A percentile compares a stretch with the other conserved stretches of the same genome.
phyloP scores from a whole-genome alignment of 1,284 basidiomycete genomes.

The Leccinum variabile region DNA sequence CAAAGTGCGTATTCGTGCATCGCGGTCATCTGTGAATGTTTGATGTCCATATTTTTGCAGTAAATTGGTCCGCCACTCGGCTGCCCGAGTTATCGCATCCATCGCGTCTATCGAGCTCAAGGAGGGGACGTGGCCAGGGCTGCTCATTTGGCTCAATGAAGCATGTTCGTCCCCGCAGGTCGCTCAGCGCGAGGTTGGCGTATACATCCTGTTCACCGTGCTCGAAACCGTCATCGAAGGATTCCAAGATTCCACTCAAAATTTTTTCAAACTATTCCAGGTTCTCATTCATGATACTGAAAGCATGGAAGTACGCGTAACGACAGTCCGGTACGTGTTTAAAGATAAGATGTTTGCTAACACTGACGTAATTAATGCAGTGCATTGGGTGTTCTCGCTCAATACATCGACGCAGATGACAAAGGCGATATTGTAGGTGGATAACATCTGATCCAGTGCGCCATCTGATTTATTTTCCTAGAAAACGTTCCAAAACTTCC shows the following conservation, averaged over 20 bases:
- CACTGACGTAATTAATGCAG: constrained; percentile 39
- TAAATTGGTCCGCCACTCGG: constrained; percentile 85
- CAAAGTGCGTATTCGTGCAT: constrained; percentile 54
- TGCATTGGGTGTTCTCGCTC: constrained; percentile 88
- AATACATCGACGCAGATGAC: constrained; percentile 90
- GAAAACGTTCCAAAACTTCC: constrained; percentile 87
- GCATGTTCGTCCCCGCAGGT: constrained; percentile 72
- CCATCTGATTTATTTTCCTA: constrained; percentile 31
- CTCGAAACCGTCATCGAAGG: constrained; percentile 91
- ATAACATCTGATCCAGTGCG: background rate
- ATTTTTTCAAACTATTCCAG: constrained; percentile 83
- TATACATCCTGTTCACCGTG: constrained; percentile 90
- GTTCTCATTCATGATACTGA: constrained; percentile 84
- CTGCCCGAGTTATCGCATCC: constrained; percentile 90
- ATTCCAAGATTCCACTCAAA: constrained; percentile 76
- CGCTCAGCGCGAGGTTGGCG: constrained; percentile 82
- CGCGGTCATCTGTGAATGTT: background rate
- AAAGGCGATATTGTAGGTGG: constrained; percentile 79
- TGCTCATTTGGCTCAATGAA: constrained; percentile 87
- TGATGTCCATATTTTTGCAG: constrained; percentile 40
- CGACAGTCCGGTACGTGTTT: constrained; percentile 71
- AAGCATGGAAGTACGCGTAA: constrained; percentile 89
- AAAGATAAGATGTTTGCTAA: background rate
- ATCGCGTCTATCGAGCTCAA: constrained; percentile 92
- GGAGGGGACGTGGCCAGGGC: constrained; percentile 79